Base-by-base conservation (phyloP, 495 filamentous ascomycete species). In the Daldinia vernicosa region DNA sequence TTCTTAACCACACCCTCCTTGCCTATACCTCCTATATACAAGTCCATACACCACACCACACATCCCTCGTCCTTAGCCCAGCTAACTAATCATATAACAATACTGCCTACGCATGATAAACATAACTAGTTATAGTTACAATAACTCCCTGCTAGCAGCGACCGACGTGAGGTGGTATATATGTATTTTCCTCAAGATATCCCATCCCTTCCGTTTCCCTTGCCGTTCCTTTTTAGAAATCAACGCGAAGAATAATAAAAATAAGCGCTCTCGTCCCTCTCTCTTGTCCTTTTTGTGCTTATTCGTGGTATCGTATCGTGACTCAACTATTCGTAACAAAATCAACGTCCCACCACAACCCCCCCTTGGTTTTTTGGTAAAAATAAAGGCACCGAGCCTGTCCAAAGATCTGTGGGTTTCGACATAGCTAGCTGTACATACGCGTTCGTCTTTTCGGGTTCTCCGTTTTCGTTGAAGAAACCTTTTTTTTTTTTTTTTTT, bases 251-350 rank as follows among this genome's bases (percentile, higher is more conserved):
- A 6, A 22, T 9, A 45, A 47, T 24, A 47, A 47, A 5, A 47
- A 1, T 9, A 19, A 28, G 26, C 17, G 59, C 56, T 67, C 43
- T 63, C 37, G 4, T 57, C 61, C 47, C 52, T 27, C 55, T 45
- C 60, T 59, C 47, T 24, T 11, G 0, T 22, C 32, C n/a, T 37
- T 40, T 45, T 45, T 60, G 17, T 37, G 1, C 19, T 51, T 66
- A 40, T 64, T 72, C 60, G 47, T 75, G 72, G 69, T 72, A 75
- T 75, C 72, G 60, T 72, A 61, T 62, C 22, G 9, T 47, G 43
- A 47, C 14, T 47, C 19, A 24, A 22, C 43, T 47, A 47, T 19
- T 47, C 43, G 43, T 47, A 47, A 47, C 17, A 47, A 24, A 47
- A 11, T 47, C 43, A 24, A 47, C 8, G 22, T 47, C 43, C 43